Conservation (phyloP, 2,329 filamentous ascomycete species). For the Fusarium luffae region DNA sequence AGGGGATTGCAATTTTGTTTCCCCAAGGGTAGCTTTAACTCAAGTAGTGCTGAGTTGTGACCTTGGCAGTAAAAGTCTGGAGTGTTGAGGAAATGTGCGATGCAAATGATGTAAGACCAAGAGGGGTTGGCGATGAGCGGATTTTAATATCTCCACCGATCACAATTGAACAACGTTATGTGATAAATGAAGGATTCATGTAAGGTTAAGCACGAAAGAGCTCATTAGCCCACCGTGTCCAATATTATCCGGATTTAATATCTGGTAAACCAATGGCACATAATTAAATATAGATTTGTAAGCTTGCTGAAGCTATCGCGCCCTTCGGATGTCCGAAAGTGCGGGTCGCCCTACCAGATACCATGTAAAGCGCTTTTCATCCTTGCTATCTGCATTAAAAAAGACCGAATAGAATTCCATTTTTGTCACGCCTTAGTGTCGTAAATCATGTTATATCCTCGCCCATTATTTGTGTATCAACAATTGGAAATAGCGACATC, state of each 20-base stretch:
- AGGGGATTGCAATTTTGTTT: no score
- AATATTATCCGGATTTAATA: not conserved
- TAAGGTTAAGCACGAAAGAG: not conserved
- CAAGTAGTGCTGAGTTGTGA: fast-evolving
- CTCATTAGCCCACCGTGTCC: not conserved
- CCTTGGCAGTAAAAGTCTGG: fast-evolving
- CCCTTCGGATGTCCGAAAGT: constrained; percentile 1
- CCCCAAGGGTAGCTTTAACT: fast-evolving
- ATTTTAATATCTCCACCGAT: not conserved
- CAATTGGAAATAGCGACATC: constrained; percentile 43
- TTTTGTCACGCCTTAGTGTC: not conserved
- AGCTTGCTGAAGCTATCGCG: not conserved
- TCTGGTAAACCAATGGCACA: no score
- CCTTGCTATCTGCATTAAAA: not conserved
- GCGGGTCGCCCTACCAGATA: not conserved
- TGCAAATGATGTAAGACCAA: not conserved
- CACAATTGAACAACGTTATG: constrained; percentile 4
- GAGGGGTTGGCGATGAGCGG: constrained; percentile 8
- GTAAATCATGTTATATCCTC: not conserved
- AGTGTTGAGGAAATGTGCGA: not conserved
- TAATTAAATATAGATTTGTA: not conserved
- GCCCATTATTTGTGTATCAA: constrained; percentile 38
- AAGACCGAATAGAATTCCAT: not conserved
- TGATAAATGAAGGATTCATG: not conserved
- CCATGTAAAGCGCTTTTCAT: not conserved